A percentile compares a stretch with the other conserved stretches of the same genome.
These are phyloP conservation scores for Ceratobasidium sp. DNA, from an alignment of 1,284 basidiomycete species.

Conservation along the genomic window DNA sequence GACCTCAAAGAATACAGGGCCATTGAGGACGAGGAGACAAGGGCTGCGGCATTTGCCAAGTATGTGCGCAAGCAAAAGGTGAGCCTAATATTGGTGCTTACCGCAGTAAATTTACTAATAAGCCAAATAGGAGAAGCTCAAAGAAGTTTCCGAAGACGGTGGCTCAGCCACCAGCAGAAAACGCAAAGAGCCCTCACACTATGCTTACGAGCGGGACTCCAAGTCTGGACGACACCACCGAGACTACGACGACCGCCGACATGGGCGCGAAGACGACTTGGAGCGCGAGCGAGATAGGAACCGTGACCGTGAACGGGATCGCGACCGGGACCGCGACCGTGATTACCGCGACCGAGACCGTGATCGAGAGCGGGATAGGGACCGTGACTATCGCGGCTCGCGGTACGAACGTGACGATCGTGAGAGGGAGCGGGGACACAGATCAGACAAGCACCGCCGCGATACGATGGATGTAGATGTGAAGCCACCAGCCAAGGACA, in stretches of 20 bases:
- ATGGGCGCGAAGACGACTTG: slow-evolving; percentile 50
- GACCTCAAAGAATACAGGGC: slow-evolving; percentile 85
- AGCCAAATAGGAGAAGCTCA: slow-evolving; percentile 69
- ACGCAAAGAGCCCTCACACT: slow-evolving; percentile 73
- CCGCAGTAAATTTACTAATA: slow-evolving; percentile 9
- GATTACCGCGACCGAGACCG: slow-evolving; percentile 48
- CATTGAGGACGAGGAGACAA: slow-evolving; percentile 81
- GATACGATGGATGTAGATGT: slow-evolving; percentile 39
- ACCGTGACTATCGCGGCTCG: slow-evolving; percentile 45
- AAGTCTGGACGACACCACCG: slow-evolving; percentile 44
- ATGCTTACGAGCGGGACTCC: slow-evolving; percentile 50
- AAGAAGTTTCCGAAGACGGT: slow-evolving; percentile 82
- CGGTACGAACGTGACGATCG: slow-evolving; percentile 46
- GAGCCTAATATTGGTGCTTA: neutral
- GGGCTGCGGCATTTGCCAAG: slow-evolving; percentile 83
- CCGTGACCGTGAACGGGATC: slow-evolving; percentile 48
- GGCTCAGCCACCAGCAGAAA: slow-evolving; percentile 77
- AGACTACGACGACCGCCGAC: slow-evolving; percentile 48
- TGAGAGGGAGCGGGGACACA: slow-evolving; percentile 57
- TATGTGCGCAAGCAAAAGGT: slow-evolving; percentile 88
- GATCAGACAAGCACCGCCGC: slow-evolving; percentile 56
- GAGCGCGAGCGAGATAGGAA: slow-evolving; percentile 56
- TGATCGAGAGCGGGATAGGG: slow-evolving; percentile 45
- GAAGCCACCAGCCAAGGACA: slow-evolving; percentile 44
- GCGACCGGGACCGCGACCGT: slow-evolving; percentile 50